Conservation (phyloP, 2,329 filamentous ascomycete genomes). For the Cordyceps tenuipes region DNA sequence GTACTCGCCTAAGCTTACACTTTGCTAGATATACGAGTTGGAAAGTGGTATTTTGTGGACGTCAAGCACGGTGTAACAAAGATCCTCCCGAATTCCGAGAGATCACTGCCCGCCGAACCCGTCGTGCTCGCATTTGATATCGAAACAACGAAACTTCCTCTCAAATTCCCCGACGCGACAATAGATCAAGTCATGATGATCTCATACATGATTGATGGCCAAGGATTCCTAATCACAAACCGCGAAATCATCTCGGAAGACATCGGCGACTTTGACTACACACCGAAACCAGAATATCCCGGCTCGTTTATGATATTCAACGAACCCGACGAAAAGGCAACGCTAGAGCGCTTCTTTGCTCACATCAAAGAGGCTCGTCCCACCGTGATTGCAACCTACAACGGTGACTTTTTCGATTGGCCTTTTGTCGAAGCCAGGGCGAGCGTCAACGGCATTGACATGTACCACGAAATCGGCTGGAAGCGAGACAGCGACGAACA, state of each 20-base stretch:
- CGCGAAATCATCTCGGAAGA: conserved; percentile 96
- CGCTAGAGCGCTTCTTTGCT: conserved; percentile 87
- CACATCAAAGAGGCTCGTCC: conserved; percentile 92
- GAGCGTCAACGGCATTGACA: conserved; percentile 91
- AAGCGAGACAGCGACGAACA: conserved; percentile 92
- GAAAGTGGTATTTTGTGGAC: conserved; percentile 95
- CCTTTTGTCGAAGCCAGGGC: conserved; percentile 92
- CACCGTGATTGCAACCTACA: conserved; percentile 98
- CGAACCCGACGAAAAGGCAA: conserved; percentile 80
- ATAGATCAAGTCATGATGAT: conserved; percentile 99
- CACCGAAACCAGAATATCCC: conserved; percentile 89
- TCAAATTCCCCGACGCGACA: conserved; percentile 92
- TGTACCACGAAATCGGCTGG: conserved; percentile 98
- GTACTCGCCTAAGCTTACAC: background rate
- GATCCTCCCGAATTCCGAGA: conserved; percentile 78
- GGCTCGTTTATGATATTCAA: conserved; percentile 98
- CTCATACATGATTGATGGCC: conserved; percentile 99
- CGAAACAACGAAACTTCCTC: conserved; percentile 87
- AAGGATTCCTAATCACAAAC: conserved; percentile 96
- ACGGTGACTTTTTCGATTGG: conserved; percentile 99
- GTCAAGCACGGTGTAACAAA: conserved; percentile 83
- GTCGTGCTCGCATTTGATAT: conserved; percentile 99
- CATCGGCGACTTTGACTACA: conserved; percentile 96
- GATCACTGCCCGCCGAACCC: conserved; percentile 83
- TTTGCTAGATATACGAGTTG: conserved; percentile 74